phyloP scores from a whole-genome alignment of 805 yeast genomes.

The Kodamaea jinghongensis region DNA sequence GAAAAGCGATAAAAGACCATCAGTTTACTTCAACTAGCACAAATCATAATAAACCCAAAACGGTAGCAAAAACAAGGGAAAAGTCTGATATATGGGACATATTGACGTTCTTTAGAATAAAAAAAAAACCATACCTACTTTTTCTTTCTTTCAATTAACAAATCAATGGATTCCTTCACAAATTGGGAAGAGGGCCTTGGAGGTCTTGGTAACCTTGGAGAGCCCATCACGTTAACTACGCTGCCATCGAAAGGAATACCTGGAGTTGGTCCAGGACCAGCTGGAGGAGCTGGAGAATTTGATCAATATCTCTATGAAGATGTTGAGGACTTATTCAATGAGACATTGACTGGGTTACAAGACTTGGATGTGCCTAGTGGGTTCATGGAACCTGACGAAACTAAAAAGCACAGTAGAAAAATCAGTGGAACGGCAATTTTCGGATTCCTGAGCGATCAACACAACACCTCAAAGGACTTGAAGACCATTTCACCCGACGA shows the following conservation, averaged over 20 bases:
- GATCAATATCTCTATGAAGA: slow-evolving; percentile 46
- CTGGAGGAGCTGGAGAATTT: slow-evolving; percentile 44
- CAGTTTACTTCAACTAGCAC: slow-evolving; percentile 17
- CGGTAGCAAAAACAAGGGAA: slow-evolving; percentile 5
- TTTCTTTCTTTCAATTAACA: not conserved
- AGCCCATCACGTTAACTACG: slow-evolving; percentile 12
- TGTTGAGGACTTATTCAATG: slow-evolving; percentile 54
- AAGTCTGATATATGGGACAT: slow-evolving; percentile 5
- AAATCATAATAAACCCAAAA: slow-evolving; percentile 19
- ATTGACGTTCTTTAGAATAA: slow-evolving; percentile 6
- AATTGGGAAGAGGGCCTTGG: slow-evolving; percentile 29
- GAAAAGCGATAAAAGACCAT: not conserved
- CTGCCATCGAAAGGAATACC: slow-evolving; percentile 6
- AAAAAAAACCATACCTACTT: not conserved
- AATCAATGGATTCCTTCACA: slow-evolving; percentile 19
- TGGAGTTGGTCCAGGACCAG: not conserved
- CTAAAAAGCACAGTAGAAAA: slow-evolving; percentile 50
- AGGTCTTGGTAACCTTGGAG: slow-evolving; percentile 3
- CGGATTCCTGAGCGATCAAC: slow-evolving; percentile 55
- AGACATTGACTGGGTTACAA: slow-evolving; percentile 52
- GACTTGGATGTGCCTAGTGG: slow-evolving; percentile 64
- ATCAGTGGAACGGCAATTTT: slow-evolving; percentile 80
- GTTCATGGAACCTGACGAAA: slow-evolving; percentile 16
- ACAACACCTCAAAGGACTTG: slow-evolving; percentile 48
- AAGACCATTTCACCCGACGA: slow-evolving; percentile 36